These are phyloP conservation scores for Nicotiana rustica DNA, from an alignment of 305 asterid species.

Conservation along the genomic window DNA sequence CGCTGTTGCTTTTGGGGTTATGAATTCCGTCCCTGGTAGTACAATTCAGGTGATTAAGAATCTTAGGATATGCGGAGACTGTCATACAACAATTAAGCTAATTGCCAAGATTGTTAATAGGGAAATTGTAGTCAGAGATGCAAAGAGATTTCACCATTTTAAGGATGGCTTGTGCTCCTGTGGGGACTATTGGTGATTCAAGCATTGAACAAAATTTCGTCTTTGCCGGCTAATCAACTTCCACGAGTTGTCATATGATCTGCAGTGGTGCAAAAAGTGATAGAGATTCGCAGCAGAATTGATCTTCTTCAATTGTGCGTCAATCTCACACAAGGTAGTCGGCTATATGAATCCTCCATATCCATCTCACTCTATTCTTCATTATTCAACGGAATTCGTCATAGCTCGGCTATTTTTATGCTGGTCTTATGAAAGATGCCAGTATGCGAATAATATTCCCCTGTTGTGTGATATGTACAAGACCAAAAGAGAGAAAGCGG, in stretches of 20 bases:
- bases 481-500: conserved; percentile 16
- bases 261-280: conserved; percentile 1
- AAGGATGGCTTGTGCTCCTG: conserved; percentile 78
- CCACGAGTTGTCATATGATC: conserved; percentile 16
- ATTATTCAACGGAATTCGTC: neutral
- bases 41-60: conserved; percentile 75
- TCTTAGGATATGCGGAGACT: conserved; percentile 79
- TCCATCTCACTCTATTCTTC: neutral
- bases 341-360: neutral
- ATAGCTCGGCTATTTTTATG: neutral
- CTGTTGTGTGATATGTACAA: conserved; percentile 13
- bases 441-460: neutral
- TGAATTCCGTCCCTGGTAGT: conserved; percentile 70
- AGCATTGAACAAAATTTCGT: neutral
- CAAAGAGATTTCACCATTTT: conserved; percentile 87
- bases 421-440: neutral
- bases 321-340: conserved; percentile 11
- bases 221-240: conserved; percentile 1
- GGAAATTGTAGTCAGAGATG: conserved; percentile 83
- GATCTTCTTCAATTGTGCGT: neutral
- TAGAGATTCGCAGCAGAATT: neutral
- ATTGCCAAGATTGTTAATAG: conserved; percentile 61
- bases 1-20: conserved; percentile 81
- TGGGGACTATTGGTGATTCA: conserved; percentile 74
- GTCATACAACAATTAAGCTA: conserved; percentile 72